These are phyloP conservation scores for Davidsoniella neocaledoniae DNA, from an alignment of 2,329 filamentous ascomycete species.

Conservation along the genomic window DNA sequence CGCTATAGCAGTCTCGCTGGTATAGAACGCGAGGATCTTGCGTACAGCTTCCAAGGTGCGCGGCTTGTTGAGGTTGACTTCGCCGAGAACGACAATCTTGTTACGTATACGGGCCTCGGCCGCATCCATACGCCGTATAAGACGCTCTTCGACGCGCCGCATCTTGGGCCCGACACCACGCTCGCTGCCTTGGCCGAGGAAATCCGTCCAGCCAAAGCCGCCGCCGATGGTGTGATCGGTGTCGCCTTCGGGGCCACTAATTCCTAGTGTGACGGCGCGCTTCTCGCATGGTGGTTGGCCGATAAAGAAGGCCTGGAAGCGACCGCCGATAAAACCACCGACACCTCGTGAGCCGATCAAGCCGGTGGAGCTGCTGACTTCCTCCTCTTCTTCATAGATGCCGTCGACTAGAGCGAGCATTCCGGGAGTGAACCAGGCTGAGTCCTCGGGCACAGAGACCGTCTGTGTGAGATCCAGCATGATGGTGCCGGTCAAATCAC, in stretches of 20 bases:
- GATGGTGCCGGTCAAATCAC: slow-evolving; percentile 79
- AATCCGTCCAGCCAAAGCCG: slow-evolving; percentile 95
- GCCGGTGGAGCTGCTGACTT: slow-evolving; percentile 49
- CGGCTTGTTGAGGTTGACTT: slow-evolving; percentile 73
- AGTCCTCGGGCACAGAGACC: slow-evolving; percentile 64
- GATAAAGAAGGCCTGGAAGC: slow-evolving; percentile 78
- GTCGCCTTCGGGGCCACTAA: slow-evolving; percentile 41
- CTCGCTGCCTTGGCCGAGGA: slow-evolving; percentile 79
- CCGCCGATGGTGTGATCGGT: slow-evolving; percentile 49
- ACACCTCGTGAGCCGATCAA: slow-evolving; percentile 66
- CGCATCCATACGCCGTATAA: slow-evolving; percentile 32
- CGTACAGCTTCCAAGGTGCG: slow-evolving; percentile 65
- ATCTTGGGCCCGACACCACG: slow-evolving; percentile 68
- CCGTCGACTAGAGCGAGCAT: slow-evolving; percentile 95
- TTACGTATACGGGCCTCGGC: slow-evolving; percentile 24
- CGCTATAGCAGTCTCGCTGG: slow-evolving; percentile 41
- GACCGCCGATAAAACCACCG: slow-evolving; percentile 80
- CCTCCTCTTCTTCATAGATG: slow-evolving; percentile 91
- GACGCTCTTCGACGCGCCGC: slow-evolving; percentile 57
- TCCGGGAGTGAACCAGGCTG: slow-evolving; percentile 82
- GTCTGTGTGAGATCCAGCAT: slow-evolving; percentile 68
- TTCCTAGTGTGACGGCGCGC: slow-evolving; percentile 61
- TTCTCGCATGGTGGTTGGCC: slow-evolving; percentile 85
- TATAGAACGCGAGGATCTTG: slow-evolving; percentile 62
- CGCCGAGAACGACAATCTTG: slow-evolving; percentile 60